Evolutionary conservation across 176 grass and related monocot species (phyloP).

Genomic region (Coix lacrymajobi): DNA sequence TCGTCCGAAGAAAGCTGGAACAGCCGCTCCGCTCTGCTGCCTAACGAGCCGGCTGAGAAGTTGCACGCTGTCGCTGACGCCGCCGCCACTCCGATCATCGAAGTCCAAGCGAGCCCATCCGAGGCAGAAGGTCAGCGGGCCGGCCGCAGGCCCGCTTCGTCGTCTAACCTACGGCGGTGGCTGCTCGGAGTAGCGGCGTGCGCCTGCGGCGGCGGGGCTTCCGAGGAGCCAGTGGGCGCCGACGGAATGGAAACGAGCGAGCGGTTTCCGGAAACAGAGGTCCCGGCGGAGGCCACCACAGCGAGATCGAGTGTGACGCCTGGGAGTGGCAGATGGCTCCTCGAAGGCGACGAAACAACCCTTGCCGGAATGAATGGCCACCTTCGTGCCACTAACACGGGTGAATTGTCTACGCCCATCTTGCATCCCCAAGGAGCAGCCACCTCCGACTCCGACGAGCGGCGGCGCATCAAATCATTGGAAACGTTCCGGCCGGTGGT

Average conservation of each 20-base stretch:
- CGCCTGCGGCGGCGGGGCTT: neutral
- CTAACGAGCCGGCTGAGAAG: neutral
- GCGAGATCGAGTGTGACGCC: neutral
- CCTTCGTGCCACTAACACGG: neutral
- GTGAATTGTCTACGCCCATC: neutral
- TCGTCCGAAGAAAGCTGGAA: conserved; percentile 50
- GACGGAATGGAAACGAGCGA: neutral
- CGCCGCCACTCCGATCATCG: neutral
- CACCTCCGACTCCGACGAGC: neutral
- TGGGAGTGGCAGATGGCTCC: neutral
- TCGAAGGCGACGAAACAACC: neutral
- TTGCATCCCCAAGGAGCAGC: neutral
- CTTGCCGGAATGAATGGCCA: neutral
- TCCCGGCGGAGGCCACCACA: neutral
- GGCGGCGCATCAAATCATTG: neutral
- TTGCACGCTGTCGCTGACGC: neutral
- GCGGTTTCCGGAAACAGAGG: neutral
- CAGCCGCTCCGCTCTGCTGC: conserved; percentile 30
- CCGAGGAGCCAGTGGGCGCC: neutral
- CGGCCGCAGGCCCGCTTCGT: neutral
- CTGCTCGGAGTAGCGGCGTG: conserved; percentile 22
- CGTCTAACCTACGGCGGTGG: conserved; percentile 28
- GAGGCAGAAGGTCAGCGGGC: neutral
- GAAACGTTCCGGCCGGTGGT: neutral
- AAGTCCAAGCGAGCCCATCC: neutral